Percentiles rank a stretch among this genome's conserved stretches.
phyloP scores from a whole-genome alignment of 371 early-diverging fungal genomes.

The Saksenaea vasiformis region DNA sequence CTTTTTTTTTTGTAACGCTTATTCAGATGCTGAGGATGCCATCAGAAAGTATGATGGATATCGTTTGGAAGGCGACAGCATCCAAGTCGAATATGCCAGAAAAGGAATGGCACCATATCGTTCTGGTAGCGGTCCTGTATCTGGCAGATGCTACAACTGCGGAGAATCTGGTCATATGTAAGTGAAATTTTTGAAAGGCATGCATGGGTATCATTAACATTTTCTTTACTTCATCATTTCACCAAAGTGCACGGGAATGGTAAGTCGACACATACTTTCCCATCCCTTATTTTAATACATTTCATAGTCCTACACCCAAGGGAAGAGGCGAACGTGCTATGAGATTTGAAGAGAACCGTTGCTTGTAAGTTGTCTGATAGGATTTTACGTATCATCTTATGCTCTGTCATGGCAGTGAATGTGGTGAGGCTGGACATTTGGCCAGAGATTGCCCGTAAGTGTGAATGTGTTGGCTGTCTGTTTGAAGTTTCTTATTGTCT shows the following conservation, averaged over 20 bases:
- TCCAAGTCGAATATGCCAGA: slow-evolving; percentile 26
- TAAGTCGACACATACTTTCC: slow-evolving; percentile 10
- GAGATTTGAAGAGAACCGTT: slow-evolving; percentile 43
- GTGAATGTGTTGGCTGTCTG: not conserved
- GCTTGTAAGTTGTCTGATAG: slow-evolving; percentile 34
- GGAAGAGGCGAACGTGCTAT: slow-evolving; percentile 43
- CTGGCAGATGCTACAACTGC: slow-evolving; percentile 42
- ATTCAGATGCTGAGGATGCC: slow-evolving; percentile 72
- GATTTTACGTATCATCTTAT: not conserved
- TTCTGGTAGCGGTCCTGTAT: not conserved
- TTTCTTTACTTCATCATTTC: not conserved
- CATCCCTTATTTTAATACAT: not conserved
- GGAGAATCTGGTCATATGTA: slow-evolving; percentile 44
- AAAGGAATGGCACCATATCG: slow-evolving; percentile 6
- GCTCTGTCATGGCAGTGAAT: slow-evolving; percentile 22
- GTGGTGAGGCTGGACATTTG: slow-evolving; percentile 37
- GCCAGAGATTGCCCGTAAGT: slow-evolving; percentile 44
- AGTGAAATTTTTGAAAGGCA: slow-evolving; percentile 10
- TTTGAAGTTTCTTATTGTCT: not conserved
- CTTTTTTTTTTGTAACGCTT: not conserved
- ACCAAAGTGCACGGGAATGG: slow-evolving; percentile 37
- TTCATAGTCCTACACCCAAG: slow-evolving; percentile 30
- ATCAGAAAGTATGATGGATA: slow-evolving; percentile 66
- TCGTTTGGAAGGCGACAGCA: slow-evolving; percentile 42
- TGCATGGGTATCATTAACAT: not conserved